Base-by-base conservation (phyloP, 116 monocot genomes). In the Trichopus zeylanicus region DNA sequence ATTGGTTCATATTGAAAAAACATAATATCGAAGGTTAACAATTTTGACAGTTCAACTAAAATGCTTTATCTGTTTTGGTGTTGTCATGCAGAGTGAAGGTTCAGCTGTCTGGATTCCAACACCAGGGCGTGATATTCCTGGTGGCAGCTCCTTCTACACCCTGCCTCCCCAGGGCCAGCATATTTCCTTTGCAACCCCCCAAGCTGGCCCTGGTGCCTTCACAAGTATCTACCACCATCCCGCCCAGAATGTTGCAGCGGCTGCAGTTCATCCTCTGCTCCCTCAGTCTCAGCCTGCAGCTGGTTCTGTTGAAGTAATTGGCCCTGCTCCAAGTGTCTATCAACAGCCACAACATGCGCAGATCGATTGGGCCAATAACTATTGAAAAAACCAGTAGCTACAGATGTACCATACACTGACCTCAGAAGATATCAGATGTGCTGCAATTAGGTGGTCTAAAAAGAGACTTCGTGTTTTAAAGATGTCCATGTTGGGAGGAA, bases 91-190 rank as follows among this genome's bases (percentile, higher is more conserved):
- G 83, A 78, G 60, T 37, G 87, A 83, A 73, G 83, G 78, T 49
- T 73, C 86, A 23, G 54, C 83, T 42, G 62, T 83, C 53, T 87
- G 87, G 87, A 65, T 83, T 51, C 63, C 87, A 7, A 63, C 78
- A 24, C 53, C 69, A 33, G 73, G 56, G 26, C 62, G 74, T 61
- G 76, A 79, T 53, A 64, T 83, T 29, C 62, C 79, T 21, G 27
- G 56, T 51, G 59, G 60, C 19, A 65, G 68, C 33, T 74, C 80
- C 30, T 88, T 83, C 57, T 83, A 83, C 26, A 74, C 57, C 27
- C 48, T 88, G 18, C 69, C 81, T 20, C 57, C 75, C 6, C 88
- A 80, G 51, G 83, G 74, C 7, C 88, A 80, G 48, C 83, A 73
- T 25, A 15, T 88, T 55, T 28, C 78, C 6, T 87, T 87, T 59